A percentile compares a stretch with the other conserved stretches of the same genome.
Conservation (phyloP, 2,329 filamentous ascomycete genomes). For the Canariomyces notabilis region DNA sequence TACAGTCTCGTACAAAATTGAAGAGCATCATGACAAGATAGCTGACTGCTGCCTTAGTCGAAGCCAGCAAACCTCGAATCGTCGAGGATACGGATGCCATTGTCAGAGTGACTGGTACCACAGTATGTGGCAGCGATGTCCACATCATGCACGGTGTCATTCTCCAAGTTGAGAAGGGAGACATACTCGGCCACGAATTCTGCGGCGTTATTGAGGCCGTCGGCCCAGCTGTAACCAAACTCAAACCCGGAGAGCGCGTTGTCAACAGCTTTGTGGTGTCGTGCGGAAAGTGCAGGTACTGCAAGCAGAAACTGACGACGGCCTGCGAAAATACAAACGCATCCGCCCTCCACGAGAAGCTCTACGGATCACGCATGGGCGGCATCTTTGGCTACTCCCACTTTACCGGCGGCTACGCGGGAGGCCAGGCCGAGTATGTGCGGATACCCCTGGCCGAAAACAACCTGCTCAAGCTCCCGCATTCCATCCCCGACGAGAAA, state of each 20-base stretch:
- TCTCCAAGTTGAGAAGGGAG: slow-evolving; percentile 11
- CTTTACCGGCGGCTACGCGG: slow-evolving; percentile 63
- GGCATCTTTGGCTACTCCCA: slow-evolving; percentile 55
- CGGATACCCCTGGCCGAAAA: slow-evolving; percentile 61
- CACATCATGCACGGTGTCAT: slow-evolving; percentile 15
- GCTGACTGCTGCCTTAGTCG: background rate
- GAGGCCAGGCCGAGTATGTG: slow-evolving; percentile 62
- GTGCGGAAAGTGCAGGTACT: slow-evolving; percentile 52
- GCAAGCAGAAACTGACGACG: slow-evolving; percentile 53
- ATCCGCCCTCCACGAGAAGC: slow-evolving; percentile 54
- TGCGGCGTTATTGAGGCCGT: slow-evolving; percentile 11
- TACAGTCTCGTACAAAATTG: too few relatives aligned
- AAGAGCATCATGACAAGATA: background rate
- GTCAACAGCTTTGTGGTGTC: slow-evolving; percentile 17
- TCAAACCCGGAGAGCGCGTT: slow-evolving; percentile 13
- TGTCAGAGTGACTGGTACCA: slow-evolving; percentile 12
- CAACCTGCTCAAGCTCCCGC: slow-evolving; percentile 60
- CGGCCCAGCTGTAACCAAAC: slow-evolving; percentile 7
- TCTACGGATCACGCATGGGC: slow-evolving; percentile 46
- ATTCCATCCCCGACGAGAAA: slow-evolving; percentile 62
- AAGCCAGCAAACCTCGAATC: slow-evolving; percentile 9
- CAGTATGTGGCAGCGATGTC: slow-evolving; percentile 15
- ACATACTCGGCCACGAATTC: slow-evolving; percentile 18
- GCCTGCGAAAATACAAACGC: slow-evolving; percentile 58
- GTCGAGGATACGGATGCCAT: slow-evolving; percentile 13